Evolutionary conservation across 352 stramenopile genomes (phyloP), one percentile per base, ranked within the genome.

Genomic region (Pythium pyrilobum): DNA sequence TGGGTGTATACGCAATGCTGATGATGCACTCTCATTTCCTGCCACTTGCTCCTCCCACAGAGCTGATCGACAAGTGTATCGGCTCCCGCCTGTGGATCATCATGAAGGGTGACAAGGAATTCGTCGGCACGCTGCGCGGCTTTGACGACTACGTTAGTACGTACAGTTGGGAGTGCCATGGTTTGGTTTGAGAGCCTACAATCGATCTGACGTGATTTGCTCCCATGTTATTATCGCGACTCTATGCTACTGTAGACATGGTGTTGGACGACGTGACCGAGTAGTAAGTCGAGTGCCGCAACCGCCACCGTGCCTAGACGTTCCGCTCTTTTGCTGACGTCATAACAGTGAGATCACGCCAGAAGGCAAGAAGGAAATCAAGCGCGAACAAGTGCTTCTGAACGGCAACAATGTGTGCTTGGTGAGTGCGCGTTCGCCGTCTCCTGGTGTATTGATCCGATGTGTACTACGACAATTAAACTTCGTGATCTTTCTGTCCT

Each of bases 51-150:
- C 28, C 6, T 24, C 29, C 39, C 23, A 25, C 51, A 95, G 97
- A 99, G 79, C 76, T 99, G 27, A 99, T 99, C 57, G 97, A 99
- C 79, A 99, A 99, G 69, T 98, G 97, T 70, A 98, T 99, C 59
- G 97, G 97, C 43, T 98, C 92, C 15, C 85, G 91, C 51, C 90
- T 99, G 43, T 99, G 96, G 97, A 98, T 99, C 64, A 94, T 99
- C 64, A 99, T 99, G 96, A 98, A 99, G 69, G 96, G 96, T 37
- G 87, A 97, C 69, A 97, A 98, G 68, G 95, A 98, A 67, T 89
- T 98, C 58, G 63, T 97, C 23, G 95, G 95, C 31, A 98, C 94
- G 25, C 77, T 98, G 21, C 74, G 88, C 38, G 95, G 95, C 18
- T 98, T 98, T 59, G 95, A 98, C 64, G 93, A 98, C 67, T 98